Percentiles rank a stretch among this genome's conserved stretches.
Conservation (phyloP, 345 rosid species). For the Populus tremula region DNA sequence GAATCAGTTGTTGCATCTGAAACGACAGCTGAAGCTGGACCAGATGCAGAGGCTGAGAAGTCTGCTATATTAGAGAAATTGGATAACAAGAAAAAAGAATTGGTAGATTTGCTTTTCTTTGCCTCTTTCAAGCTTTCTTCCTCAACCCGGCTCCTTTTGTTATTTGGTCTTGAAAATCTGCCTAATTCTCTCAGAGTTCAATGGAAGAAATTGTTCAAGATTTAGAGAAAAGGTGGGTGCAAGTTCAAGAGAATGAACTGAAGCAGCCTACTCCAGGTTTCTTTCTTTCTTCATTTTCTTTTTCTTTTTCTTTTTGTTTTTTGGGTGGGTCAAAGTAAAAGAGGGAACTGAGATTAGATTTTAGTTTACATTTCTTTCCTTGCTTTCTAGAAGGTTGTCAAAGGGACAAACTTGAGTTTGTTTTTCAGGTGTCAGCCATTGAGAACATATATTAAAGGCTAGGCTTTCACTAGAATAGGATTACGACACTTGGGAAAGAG, state of each 20-base stretch:
- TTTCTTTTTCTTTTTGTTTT: background rate
- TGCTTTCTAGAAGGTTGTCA: background rate
- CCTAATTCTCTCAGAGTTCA: conserved; percentile 52
- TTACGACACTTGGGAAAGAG: background rate
- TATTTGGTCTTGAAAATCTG: conserved; percentile 12
- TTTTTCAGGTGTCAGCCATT: background rate
- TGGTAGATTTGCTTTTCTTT: conserved; percentile 42
- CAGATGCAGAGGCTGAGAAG: conserved; percentile 41
- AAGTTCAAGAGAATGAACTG: conserved; percentile 61
- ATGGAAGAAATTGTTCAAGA: conserved; percentile 64
- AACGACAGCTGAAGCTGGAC: conserved; percentile 34
- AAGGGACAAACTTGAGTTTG: background rate
- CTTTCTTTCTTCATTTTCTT: background rate
- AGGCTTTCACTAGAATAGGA: background rate
- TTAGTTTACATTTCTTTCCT: background rate
- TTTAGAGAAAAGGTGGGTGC: conserved; percentile 71
- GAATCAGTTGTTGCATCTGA: conserved; percentile 30
- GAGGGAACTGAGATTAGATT: background rate
- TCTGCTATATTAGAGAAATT: conserved; percentile 51
- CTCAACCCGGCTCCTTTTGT: background rate
- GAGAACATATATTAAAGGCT: background rate
- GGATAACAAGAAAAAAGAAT: conserved; percentile 67
- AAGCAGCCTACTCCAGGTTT: conserved; percentile 88
- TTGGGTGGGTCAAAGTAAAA: background rate
- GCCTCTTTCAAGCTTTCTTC: conserved; percentile 7